Conservation (phyloP, 768 basidiomycete genomes). For the Rhodocollybia butyracea region DNA sequence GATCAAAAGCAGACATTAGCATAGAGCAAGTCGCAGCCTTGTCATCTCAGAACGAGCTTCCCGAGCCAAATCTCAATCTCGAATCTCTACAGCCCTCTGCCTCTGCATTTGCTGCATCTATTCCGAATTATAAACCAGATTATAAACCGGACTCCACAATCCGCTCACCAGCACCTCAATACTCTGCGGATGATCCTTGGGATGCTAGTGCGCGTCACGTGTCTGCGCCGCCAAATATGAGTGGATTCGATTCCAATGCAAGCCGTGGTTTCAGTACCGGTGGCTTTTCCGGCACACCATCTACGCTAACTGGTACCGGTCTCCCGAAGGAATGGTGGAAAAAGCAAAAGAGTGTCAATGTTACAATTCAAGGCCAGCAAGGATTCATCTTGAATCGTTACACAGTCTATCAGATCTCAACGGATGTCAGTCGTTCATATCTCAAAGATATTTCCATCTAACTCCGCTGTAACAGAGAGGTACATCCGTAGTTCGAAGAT, state of each 20-base stretch:
- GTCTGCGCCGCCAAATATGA: conserved; percentile 23
- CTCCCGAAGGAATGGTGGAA: conserved; percentile 87
- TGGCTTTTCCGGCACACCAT: conserved; percentile 45
- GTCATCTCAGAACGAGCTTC: conserved; percentile 75
- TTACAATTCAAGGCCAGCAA: conserved; percentile 81
- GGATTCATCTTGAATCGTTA: conserved; percentile 90
- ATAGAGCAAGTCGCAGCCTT: conserved; percentile 73
- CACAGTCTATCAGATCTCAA: conserved; percentile 77
- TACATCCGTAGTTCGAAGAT: conserved; percentile 74
- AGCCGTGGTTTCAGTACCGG: conserved; percentile 13
- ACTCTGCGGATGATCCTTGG: conserved; percentile 70
- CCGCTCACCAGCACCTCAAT: conserved; percentile 45
- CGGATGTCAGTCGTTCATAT: conserved; percentile 55
- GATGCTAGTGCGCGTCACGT: conserved; percentile 38
- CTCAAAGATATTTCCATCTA: conserved; percentile 8
- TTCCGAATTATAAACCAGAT: conserved; percentile 41
- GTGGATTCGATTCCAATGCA: conserved; percentile 23
- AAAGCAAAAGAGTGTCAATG: conserved; percentile 66
- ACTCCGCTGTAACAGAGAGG: conserved; percentile 45
- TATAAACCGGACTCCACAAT: conserved; percentile 43
- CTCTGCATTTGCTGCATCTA: conserved; percentile 45
- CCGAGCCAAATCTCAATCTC: conserved; percentile 69
- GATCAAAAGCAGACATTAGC: conserved; percentile 56
- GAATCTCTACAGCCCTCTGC: conserved; percentile 49
- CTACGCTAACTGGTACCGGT: conserved; percentile 66